These are phyloP conservation scores for Tolypocladium sp. DNA, from an alignment of 2,329 filamentous ascomycete genomes.

Conservation along the genomic window DNA sequence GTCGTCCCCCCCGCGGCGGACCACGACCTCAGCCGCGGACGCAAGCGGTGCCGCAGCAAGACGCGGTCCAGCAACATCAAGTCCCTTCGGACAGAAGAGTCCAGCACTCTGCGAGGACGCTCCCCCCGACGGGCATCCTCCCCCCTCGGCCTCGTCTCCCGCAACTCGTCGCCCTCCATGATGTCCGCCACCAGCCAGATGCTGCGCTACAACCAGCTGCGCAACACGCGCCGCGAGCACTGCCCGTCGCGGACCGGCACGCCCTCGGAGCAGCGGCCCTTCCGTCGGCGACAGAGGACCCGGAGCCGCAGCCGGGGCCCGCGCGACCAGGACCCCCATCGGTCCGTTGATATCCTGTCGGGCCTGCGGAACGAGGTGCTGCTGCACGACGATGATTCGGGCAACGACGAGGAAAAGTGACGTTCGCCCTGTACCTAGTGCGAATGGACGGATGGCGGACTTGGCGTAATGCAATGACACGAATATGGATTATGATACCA, in stretches of 20 bases:
- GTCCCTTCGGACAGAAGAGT: conserved; percentile 26
- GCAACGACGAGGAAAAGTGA: neutral
- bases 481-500: neutral
- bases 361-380: conserved; percentile 24
- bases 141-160: conserved; percentile 20
- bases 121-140: conserved; percentile 30
- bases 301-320: conserved; percentile 28
- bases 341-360: conserved; percentile 19
- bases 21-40: conserved; percentile 23
- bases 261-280: conserved; percentile 19
- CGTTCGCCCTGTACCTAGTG: too few relatives aligned
- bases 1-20: conserved; percentile 13
- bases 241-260: conserved; percentile 30
- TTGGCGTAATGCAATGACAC: neutral
- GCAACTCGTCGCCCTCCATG: conserved; percentile 22
- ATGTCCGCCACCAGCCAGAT: conserved; percentile 31
- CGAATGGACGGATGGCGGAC: neutral
- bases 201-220: conserved; percentile 29
- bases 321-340: conserved; percentile 19
- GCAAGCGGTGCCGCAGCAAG: conserved; percentile 29
- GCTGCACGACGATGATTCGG: conserved; percentile 5
- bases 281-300: conserved; percentile 26
- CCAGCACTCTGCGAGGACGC: conserved; percentile 32
- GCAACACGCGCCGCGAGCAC: conserved; percentile 33
- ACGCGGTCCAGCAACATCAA: conserved; percentile 19